Base-by-base conservation (phyloP, 2,329 filamentous ascomycete genomes). In the Teratosphaeria zuluensis region DNA sequence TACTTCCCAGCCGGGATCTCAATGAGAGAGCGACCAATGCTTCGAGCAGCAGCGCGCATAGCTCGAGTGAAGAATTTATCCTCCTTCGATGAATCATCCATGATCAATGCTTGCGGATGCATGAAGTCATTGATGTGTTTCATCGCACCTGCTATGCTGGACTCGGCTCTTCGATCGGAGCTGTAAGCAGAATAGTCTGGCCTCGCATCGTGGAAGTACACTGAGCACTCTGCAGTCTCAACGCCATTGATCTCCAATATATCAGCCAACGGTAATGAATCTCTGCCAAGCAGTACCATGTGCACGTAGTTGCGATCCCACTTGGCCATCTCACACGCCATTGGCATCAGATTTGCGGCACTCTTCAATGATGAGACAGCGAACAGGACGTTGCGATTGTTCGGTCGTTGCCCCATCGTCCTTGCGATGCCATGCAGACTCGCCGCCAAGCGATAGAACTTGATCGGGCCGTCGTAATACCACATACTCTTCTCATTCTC, bases 251-350 rank as follows among this genome's bases (percentile, higher is more conserved):
- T 78, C 56, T 84, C 78, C 65, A 86, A 79, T 33, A 97, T 77
- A 35, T 88, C 83, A 14, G 85, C 80, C 55, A 95, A 73, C 0
- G 82, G 76, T 55, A 96, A 81, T 12, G 86, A 81, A 60, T 85
- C 87, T 60, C 87, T 81, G 55, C 91, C 87, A 75, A 95, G 81
- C 3, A 97, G 74, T 0, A 84, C 87, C 69, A 95, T 87, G 71
- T 97, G 92, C 8, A 96, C 90, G 62, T 84, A 81, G 68, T 84
- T 95, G 59, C 81, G 78, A 58, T 82, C 79, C 72, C 85, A 81
- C 24, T 73, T 72, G 6, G 85, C 86, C 92, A 96, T 96, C 66
- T 89, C 83, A 72, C 94, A 97, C 5, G 92, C 90, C 69, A 96
- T 78, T 0, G 91, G 90, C 33, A 96, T 76, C 56, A 96, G 72